Conservation (phyloP, 331 rosid species). For the Cucumis variabilis region DNA sequence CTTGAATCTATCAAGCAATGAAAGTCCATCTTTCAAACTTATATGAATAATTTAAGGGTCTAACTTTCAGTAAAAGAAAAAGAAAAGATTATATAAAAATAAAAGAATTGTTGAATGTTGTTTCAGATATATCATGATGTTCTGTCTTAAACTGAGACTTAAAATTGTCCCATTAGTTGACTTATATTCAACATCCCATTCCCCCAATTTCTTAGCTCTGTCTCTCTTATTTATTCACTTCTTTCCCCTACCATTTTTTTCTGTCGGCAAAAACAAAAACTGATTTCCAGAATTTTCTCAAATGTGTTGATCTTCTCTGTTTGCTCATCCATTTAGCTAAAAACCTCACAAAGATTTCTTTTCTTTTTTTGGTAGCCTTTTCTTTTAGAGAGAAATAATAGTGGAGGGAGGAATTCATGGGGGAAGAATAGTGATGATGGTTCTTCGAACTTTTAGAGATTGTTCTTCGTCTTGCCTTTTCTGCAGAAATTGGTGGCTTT, state of each 20-base stretch:
- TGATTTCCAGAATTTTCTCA: too few relatives aligned
- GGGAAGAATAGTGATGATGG: too few relatives aligned
- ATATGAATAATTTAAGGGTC: too few relatives aligned
- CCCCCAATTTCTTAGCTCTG: not conserved
- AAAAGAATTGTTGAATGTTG: not conserved
- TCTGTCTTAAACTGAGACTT: not conserved
- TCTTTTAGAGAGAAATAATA: too few relatives aligned
- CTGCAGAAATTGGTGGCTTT: conserved; percentile 91
- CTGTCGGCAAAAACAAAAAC: too few relatives aligned
- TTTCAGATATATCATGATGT: conserved; percentile 9
- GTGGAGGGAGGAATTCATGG: too few relatives aligned
- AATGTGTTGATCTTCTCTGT: too few relatives aligned
- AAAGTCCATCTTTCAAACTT: too few relatives aligned
- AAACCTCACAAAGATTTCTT: too few relatives aligned
- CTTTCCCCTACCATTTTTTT: too few relatives aligned
- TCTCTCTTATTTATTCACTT: not conserved
- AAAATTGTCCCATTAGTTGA: not conserved
- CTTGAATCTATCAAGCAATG: too few relatives aligned
- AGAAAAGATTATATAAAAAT: not conserved
- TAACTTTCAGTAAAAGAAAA: not conserved
- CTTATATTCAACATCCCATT: not conserved
- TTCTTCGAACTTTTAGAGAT: conserved; percentile 30
- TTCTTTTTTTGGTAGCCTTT: too few relatives aligned
- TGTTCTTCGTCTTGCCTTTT: conserved; percentile 83
- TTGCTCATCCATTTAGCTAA: not conserved